Percentiles rank a stretch among this genome's conserved stretches.
phyloP scores from a whole-genome alignment of 257 asterid species.

The Solanum infundibuliforme region DNA sequence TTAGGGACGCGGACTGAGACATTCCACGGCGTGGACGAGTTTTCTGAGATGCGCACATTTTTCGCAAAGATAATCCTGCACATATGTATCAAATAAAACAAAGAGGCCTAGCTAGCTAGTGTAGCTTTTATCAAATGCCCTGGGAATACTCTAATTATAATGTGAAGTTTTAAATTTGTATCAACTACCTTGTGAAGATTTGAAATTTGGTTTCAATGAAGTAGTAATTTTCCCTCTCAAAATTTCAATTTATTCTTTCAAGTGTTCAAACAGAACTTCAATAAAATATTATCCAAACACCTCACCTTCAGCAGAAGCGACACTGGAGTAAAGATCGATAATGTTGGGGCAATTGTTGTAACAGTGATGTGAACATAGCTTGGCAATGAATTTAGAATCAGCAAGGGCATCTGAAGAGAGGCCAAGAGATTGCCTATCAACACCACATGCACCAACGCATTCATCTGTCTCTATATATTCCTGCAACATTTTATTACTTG shows the following conservation, averaged over 20 bases:
- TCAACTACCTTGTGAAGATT: neutral
- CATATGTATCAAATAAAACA: neutral
- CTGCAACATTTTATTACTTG: conserved; percentile 16
- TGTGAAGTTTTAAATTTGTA: too few species aligned
- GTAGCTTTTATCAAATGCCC: neutral
- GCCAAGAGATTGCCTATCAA: conserved; percentile 46
- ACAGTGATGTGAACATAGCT: conserved; percentile 63
- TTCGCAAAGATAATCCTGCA: conserved; percentile 56
- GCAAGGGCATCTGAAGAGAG: conserved; percentile 69
- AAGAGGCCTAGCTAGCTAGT: neutral
- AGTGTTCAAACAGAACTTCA: neutral
- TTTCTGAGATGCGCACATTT: conserved; percentile 45
- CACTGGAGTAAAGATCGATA: conserved; percentile 53
- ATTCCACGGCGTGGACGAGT: conserved; percentile 45
- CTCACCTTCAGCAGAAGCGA: conserved; percentile 73
- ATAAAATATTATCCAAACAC: neutral
- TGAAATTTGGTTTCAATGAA: neutral
- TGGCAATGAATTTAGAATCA: conserved; percentile 29
- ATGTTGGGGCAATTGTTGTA: conserved; percentile 59
- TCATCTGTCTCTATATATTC: conserved; percentile 55
- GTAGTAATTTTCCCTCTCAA: neutral
- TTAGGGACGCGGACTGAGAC: conserved; percentile 24
- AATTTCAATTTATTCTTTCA: too few species aligned
- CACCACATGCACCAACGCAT: conserved; percentile 59
- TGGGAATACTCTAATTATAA: neutral